Conservation (phyloP, 768 basidiomycete species). For the Leccinum ochraceum region DNA sequence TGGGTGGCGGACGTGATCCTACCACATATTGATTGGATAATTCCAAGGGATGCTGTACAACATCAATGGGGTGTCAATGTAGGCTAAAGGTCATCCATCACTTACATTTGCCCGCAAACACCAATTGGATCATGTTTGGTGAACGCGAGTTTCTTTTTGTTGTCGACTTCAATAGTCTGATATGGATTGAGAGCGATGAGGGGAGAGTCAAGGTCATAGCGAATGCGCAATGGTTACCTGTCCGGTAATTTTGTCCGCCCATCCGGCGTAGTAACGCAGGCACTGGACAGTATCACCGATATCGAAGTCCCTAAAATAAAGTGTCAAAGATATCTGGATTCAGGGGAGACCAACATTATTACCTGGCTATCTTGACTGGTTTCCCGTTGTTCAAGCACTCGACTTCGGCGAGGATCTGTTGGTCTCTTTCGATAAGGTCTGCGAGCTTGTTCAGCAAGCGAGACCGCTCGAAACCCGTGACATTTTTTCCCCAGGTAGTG, state of each 20-base stretch:
- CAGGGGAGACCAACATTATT: conserved; percentile 36
- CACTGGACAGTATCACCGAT: conserved; percentile 78
- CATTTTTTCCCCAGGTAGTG: conserved; percentile 87
- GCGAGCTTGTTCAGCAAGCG: conserved; percentile 83
- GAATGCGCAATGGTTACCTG: conserved; percentile 49
- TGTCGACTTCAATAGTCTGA: conserved; percentile 79
- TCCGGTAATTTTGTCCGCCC: conserved; percentile 93
- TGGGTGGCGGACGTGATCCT: conserved; percentile 3
- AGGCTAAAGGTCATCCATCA: conserved; percentile 5
- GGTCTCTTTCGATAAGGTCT: conserved; percentile 85
- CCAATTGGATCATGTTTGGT: conserved; percentile 90
- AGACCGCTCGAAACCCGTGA: conserved; percentile 80
- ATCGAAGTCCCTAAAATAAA: conserved; percentile 63
- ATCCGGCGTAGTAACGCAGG: conserved; percentile 91
- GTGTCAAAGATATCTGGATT: conserved; percentile 2
- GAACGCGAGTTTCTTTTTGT: conserved; percentile 79
- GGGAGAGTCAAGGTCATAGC: not conserved
- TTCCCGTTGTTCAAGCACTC: conserved; percentile 92
- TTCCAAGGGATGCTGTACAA: conserved; percentile 83
- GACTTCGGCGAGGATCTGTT: conserved; percentile 78
- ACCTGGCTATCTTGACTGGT: conserved; percentile 65
- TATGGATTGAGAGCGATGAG: conserved; percentile 8
- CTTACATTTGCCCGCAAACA: conserved; percentile 91
- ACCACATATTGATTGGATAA: conserved; percentile 89
- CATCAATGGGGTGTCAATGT: conserved; percentile 9